Evolutionary conservation across 2,329 filamentous ascomycete genomes (phyloP), one percentile per base, ranked within the genome.

Genomic region (Penicillium hordei): DNA sequence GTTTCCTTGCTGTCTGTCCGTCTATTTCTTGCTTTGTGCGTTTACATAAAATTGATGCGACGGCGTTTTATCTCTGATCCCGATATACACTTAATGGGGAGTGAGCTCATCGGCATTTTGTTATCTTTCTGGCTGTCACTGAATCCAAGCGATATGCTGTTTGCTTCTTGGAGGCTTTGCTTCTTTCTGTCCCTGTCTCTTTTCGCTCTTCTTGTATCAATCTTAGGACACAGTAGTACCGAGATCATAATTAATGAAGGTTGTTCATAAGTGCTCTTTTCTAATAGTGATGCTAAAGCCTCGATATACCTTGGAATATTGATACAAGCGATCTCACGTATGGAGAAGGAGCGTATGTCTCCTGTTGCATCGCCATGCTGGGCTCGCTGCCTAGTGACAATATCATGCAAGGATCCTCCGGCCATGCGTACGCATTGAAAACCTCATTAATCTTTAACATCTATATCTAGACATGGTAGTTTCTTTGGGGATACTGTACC

Each of bases 1-100:
- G 64, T 68, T 57, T 68, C 59, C 52, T 67, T 65, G 29, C 19
- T 51, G 36, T 39, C 44, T 46, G 9, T 33, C 12, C 48, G 15
- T 43, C 34, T 29, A 15, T 29, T 25, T 34, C 7, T 56, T 51
- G 46, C 38, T 49, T 48, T 29, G 17, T 36, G 21, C 23, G 27
- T 36, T 10, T 36, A 25, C n/a, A 29, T 43, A 61, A 59, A 61
- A 57, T 57, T 55, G 45, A 40, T 57, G 51, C 44, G 27, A 55
- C 12, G 57, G 57, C 46, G 48, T 60, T 52, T 7, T 42, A 8
- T 50, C 46, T 52, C 42, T 48, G 48, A 46, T 48, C 49, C 53
- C 36, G 25, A 59, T 27, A 46, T 52, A 59, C 52, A 56, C 46
- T n/a, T 55, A 40, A 36, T 55, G 56, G 55, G 43, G 31, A 58